Percentiles rank a stretch among this genome's conserved stretches.
phyloP scores from a whole-genome alignment of 2,329 filamentous ascomycete genomes.

The Leptoxyphium fumago region DNA sequence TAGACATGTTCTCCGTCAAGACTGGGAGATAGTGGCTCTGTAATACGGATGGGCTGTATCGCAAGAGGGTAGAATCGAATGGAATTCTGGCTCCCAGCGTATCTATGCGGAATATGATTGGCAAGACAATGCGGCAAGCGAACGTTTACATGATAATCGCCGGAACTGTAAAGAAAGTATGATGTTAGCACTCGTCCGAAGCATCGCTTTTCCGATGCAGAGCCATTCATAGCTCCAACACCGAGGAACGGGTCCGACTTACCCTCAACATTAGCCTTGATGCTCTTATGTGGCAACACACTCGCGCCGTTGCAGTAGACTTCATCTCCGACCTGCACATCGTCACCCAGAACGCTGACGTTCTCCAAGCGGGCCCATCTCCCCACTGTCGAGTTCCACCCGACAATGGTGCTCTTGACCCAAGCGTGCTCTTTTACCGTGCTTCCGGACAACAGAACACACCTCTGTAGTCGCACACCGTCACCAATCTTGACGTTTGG shows the following conservation, averaged over 20 bases:
- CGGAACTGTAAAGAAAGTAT: slow-evolving; percentile 2
- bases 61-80: no score
- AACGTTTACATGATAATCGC: slow-evolving; percentile 8
- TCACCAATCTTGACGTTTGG: slow-evolving; percentile 86
- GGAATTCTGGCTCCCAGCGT: no score
- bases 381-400: slow-evolving; percentile 93
- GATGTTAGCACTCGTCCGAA: slow-evolving; percentile 1
- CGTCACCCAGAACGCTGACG: slow-evolving; percentile 92
- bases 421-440: slow-evolving; percentile 98
- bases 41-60: no score
- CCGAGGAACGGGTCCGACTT: slow-evolving; percentile 17
- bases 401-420: slow-evolving; percentile 97
- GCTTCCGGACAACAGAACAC: slow-evolving; percentile 72
- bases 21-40: no score
- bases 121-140: no score
- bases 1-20: no score
- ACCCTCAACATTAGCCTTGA: slow-evolving; percentile 93
- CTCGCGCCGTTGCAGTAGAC: slow-evolving; percentile 90
- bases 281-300: slow-evolving; percentile 93
- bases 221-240: no score
- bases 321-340: slow-evolving; percentile 94
- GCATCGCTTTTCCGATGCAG: background rate
- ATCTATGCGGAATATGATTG: no score
- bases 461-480: slow-evolving; percentile 84
- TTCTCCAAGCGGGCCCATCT: slow-evolving; percentile 96